Percentiles rank a stretch among this genome's conserved stretches.
These are phyloP conservation scores for Lactarius quietus DNA, from an alignment of 768 basidiomycete genomes.

Conservation along the genomic window DNA sequence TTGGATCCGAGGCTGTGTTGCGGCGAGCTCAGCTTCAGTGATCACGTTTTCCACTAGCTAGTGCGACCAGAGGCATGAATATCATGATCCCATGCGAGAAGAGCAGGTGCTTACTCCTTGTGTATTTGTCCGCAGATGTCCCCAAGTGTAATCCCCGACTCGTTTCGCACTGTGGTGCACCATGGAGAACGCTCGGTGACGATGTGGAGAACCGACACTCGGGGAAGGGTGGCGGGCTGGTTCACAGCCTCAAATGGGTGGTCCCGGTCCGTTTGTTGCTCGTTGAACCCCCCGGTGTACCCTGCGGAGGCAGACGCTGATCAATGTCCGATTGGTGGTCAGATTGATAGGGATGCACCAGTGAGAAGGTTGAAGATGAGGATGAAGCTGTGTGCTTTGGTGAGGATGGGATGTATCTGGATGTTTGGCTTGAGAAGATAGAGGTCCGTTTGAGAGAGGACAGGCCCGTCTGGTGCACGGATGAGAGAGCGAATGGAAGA, in stretches of 20 bases:
- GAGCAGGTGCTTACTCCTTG: conserved; percentile 56
- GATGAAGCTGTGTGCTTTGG: conserved; percentile 46
- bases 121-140: conserved; percentile 72
- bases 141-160: conserved; percentile 67
- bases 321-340: neutral
- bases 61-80: neutral
- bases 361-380: conserved; percentile 69
- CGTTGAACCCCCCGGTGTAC: conserved; percentile 59
- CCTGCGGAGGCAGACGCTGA: conserved; percentile 37
- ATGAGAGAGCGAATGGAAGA: neutral
- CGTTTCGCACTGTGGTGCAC: conserved; percentile 73
- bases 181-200: conserved; percentile 59
- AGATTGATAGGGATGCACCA: conserved; percentile 39
- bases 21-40: conserved; percentile 60
- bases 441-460: conserved; percentile 75
- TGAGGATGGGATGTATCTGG: conserved; percentile 71
- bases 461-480: conserved; percentile 61
- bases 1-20: conserved; percentile 60
- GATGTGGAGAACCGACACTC: conserved; percentile 37
- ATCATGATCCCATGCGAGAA: conserved; percentile 11
- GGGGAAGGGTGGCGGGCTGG: conserved; percentile 40
- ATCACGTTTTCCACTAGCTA: conserved; percentile 70
- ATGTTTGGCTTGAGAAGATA: conserved; percentile 71
- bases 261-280: conserved; percentile 55
- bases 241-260: conserved; percentile 44